These are phyloP conservation scores for Astrephomene gubernaculifera DNA, from an alignment of 139 green algal species.

Conservation along the genomic window DNA sequence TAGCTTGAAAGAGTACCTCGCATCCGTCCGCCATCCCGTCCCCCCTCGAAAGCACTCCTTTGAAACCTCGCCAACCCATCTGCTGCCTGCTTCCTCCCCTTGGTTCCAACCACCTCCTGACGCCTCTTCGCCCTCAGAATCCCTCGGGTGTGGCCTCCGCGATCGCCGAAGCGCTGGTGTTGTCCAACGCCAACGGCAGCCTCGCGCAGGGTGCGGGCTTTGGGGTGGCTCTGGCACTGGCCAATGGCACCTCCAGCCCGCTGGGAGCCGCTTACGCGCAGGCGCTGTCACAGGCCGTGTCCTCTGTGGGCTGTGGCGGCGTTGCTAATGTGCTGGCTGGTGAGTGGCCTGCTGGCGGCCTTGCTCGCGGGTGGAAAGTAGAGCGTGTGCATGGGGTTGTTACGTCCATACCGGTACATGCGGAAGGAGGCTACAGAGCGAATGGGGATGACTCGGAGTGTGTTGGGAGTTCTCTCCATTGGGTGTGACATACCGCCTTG, in stretches of 20 bases:
- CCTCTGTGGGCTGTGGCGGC: constrained; percentile 37
- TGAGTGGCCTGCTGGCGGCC: not conserved
- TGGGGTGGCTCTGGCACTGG: constrained; percentile 12
- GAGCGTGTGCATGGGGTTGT: not conserved
- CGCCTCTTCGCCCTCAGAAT: constrained; percentile 13
- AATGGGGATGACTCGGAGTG: not conserved
- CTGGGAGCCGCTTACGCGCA: constrained; percentile 32
- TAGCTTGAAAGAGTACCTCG: not conserved
- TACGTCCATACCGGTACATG: not conserved
- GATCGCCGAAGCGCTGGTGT: constrained; percentile 23
- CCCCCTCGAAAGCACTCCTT: not conserved
- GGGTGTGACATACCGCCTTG: not conserved
- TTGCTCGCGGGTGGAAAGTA: not conserved
- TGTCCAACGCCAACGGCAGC: constrained; percentile 33
- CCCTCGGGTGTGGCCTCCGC: not conserved
- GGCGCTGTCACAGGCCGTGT: constrained; percentile 40
- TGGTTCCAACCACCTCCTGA: not conserved
- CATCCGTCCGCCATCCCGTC: not conserved
- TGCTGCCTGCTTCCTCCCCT: not conserved
- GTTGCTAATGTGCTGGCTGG: constrained; percentile 50
- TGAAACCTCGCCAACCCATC: not conserved
- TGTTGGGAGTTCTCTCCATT: not conserved
- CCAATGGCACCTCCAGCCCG: constrained; percentile 6
- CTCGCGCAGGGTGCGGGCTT: constrained; percentile 4
- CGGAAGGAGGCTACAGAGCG: not conserved